phyloP scores from a whole-genome alignment of 805 yeast species.

The Yamadazyma akitaensis region DNA sequence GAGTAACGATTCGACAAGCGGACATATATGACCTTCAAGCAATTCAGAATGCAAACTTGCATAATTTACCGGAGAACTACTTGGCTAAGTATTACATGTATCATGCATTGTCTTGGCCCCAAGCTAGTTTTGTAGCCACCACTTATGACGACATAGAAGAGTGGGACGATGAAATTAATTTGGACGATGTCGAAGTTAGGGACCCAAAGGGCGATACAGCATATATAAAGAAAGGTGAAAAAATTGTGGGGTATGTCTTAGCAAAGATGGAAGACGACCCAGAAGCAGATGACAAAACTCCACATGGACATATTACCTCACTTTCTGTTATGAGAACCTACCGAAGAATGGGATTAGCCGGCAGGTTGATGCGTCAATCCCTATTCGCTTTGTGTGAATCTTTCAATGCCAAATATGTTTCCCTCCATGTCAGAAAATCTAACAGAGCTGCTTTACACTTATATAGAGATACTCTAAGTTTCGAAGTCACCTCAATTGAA shows the following conservation, averaged over 20 bases:
- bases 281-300: constrained; percentile 64
- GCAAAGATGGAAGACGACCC: constrained; percentile 98
- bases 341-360: constrained; percentile 93
- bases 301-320: constrained; percentile 93
- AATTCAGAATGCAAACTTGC: constrained; percentile 92
- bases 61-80: constrained; percentile 93
- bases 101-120: constrained; percentile 95
- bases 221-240: constrained; percentile 64
- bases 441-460: constrained; percentile 92
- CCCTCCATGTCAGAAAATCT: constrained; percentile 89
- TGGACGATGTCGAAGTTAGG: constrained; percentile 15
- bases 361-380: constrained; percentile 81
- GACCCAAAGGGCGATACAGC: constrained; percentile 61
- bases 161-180: constrained; percentile 25
- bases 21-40: constrained; percentile 83
- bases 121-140: constrained; percentile 93
- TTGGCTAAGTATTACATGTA: constrained; percentile 89
- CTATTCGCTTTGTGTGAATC: constrained; percentile 77
- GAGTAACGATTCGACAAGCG: constrained; percentile 85
- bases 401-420: constrained; percentile 77
- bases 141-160: constrained; percentile 49
- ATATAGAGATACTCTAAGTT: constrained; percentile 79
- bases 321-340: constrained; percentile 93
- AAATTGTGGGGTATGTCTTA: constrained; percentile 91
- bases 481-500: constrained; percentile 80